Conservation (phyloP, 2,329 filamentous ascomycete species). For the Magnaporthiopsis incrustans region DNA sequence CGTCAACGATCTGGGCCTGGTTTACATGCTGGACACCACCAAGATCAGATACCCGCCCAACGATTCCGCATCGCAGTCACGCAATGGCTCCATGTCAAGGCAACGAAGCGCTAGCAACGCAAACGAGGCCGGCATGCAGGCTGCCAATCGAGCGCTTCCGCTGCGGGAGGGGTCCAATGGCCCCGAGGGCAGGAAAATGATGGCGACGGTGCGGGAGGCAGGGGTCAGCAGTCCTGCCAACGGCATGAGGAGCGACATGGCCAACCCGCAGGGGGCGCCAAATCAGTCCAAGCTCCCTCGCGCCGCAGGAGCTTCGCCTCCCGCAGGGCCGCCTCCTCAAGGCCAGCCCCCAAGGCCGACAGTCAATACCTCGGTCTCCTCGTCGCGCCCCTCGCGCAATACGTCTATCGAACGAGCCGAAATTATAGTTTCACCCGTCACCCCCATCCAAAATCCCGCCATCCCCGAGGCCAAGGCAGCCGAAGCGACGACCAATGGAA, state of each 20-base stretch:
- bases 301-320: slow-evolving; percentile 26
- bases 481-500: slow-evolving; percentile 51
- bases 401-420: slow-evolving; percentile 39
- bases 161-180: slow-evolving; percentile 46
- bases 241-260: slow-evolving; percentile 28
- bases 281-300: slow-evolving; percentile 31
- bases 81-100: slow-evolving; percentile 19
- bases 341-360: slow-evolving; percentile 45
- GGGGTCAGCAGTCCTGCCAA: slow-evolving; percentile 30
- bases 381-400: slow-evolving; percentile 35
- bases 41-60: slow-evolving; percentile 93
- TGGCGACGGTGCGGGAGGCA: slow-evolving; percentile 24
- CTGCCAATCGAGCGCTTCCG: slow-evolving; percentile 27
- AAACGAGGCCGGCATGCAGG: slow-evolving; percentile 18
- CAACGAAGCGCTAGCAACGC: slow-evolving; percentile 22
- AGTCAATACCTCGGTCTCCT: slow-evolving; percentile 25
- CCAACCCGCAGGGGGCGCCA: slow-evolving; percentile 9
- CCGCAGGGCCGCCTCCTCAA: slow-evolving; percentile 45
- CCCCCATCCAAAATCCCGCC: slow-evolving; percentile 27
- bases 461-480: slow-evolving; percentile 33
- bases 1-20: slow-evolving; percentile 75
- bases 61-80: slow-evolving; percentile 45
- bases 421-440: slow-evolving; percentile 27
- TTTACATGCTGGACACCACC: slow-evolving; percentile 86
- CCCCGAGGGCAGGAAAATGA: slow-evolving; percentile 41